A percentile compares a stretch with the other conserved stretches of the same genome.
These are phyloP conservation scores for Salmacisia buchloeana DNA, from an alignment of 1,284 basidiomycete genomes.

Conservation along the genomic window DNA sequence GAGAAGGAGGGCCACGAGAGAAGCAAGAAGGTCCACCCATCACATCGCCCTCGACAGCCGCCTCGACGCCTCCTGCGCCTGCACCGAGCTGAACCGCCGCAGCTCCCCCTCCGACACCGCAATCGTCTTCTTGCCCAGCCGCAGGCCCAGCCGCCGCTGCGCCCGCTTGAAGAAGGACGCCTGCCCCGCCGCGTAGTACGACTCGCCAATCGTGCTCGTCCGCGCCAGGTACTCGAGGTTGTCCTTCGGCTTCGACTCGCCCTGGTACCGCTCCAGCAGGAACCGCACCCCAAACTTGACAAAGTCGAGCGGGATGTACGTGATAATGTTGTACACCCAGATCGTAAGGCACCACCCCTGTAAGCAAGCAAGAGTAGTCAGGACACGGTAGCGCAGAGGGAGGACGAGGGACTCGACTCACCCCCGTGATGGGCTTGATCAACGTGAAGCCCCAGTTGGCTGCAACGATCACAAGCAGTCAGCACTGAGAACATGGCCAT, in stretches of 20 bases:
- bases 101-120: background rate
- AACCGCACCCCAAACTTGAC: conserved; percentile 96
- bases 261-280: conserved; percentile 64
- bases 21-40: too few relatives aligned
- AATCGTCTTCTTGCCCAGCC: background rate
- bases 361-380: background rate
- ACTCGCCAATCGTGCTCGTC: background rate
- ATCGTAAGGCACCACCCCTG: conserved; percentile 89
- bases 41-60: background rate
- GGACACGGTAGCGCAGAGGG: too few relatives aligned
- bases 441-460: conserved; percentile 42
- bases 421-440: conserved; percentile 27
- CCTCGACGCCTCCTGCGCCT: background rate
- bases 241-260: background rate
- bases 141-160: background rate
- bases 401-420: too few relatives aligned
- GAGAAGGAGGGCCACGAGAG: too few relatives aligned
- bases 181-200: background rate
- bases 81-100: background rate
- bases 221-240: background rate
- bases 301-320: conserved; percentile 89
- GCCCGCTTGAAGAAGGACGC: background rate
- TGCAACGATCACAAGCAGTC: too few relatives aligned
- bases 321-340: conserved; percentile 72
- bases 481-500: too few relatives aligned